Percentiles rank a stretch among this genome's conserved stretches.
Evolutionary conservation across 2,329 filamentous ascomycete genomes (phyloP).

Genomic region (Dothidotthia symphoricarpi): DNA sequence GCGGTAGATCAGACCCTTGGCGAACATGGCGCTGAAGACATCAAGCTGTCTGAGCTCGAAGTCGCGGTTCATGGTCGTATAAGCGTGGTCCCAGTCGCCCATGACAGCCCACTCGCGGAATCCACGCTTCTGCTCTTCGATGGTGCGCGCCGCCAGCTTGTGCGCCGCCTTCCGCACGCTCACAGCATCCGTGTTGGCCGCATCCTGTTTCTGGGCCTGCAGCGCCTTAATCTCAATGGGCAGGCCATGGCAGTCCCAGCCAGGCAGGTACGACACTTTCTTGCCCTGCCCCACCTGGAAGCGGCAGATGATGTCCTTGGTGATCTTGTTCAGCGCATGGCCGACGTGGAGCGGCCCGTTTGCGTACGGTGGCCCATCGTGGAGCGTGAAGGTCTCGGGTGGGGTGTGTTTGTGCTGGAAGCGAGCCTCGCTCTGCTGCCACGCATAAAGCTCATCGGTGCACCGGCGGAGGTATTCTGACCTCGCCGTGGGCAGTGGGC

Average conservation of each 20-base stretch:
- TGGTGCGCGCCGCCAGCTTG: slow-evolving; percentile 64
- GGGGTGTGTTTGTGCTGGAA: slow-evolving; percentile 46
- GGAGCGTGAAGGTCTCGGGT: slow-evolving; percentile 69
- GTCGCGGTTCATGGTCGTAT: slow-evolving; percentile 73
- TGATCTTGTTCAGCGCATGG: slow-evolving; percentile 93
- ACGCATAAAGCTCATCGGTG: slow-evolving; percentile 83
- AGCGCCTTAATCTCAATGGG: slow-evolving; percentile 97
- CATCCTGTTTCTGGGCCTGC: slow-evolving; percentile 52
- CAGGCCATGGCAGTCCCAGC: slow-evolving; percentile 97
- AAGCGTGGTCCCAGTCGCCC: slow-evolving; percentile 74
- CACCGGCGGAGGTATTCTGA: slow-evolving; percentile 67
- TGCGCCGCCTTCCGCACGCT: slow-evolving; percentile 65
- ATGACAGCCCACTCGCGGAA: slow-evolving; percentile 76
- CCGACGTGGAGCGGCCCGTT: slow-evolving; percentile 90
- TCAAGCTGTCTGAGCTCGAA: slow-evolving; percentile 74
- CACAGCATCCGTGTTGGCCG: slow-evolving; percentile 43
- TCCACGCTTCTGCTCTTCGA: slow-evolving; percentile 69
- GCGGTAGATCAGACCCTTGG: slow-evolving; percentile 68
- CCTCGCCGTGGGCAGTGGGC: slow-evolving; percentile 36
- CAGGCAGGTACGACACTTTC: slow-evolving; percentile 77
- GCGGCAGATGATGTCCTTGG: slow-evolving; percentile 90
- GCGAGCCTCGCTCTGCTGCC: slow-evolving; percentile 62
- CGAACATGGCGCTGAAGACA: slow-evolving; percentile 73
- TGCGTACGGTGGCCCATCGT: slow-evolving; percentile 96
- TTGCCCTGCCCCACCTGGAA: slow-evolving; percentile 76